phyloP scores from a whole-genome alignment of 2,329 filamentous ascomycete genomes.

The Aspergillus costaricaensis region DNA sequence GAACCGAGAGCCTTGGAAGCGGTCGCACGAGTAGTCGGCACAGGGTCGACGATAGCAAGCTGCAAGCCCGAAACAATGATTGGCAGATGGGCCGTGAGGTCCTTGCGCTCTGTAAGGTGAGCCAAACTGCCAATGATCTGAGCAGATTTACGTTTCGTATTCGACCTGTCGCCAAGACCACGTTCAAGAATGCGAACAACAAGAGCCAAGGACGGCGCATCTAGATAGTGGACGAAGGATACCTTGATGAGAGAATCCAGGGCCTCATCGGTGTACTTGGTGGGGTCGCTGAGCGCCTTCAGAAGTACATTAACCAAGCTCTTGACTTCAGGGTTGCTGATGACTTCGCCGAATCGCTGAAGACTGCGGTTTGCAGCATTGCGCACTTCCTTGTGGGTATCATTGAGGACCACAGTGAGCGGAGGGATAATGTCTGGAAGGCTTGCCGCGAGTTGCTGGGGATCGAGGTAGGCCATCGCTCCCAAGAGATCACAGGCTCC shows the following conservation, averaged over 20 bases:
- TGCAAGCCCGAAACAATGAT: constrained; percentile 90
- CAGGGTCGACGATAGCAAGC: constrained; percentile 86
- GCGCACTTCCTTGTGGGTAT: constrained; percentile 97
- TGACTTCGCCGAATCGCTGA: constrained; percentile 97
- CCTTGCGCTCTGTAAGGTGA: constrained; percentile 94
- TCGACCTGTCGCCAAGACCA: constrained; percentile 84
- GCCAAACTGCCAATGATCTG: constrained; percentile 98
- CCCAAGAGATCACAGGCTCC: constrained; percentile 94
- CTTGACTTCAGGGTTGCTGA: constrained; percentile 97
- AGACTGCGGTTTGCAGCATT: constrained; percentile 89
- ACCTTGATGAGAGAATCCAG: constrained; percentile 94
- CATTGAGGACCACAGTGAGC: constrained; percentile 88
- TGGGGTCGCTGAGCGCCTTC: constrained; percentile 95
- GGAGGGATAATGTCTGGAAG: constrained; percentile 96
- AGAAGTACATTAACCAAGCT: constrained; percentile 85
- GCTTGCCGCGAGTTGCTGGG: constrained; percentile 87
- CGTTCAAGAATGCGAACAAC: constrained; percentile 95
- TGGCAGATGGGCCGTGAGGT: constrained; percentile 85
- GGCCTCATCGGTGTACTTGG: constrained; percentile 93
- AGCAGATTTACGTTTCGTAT: constrained; percentile 92
- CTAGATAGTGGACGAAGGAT: constrained; percentile 98
- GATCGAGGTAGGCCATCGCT: constrained; percentile 97
- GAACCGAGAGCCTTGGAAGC: constrained; percentile 95
- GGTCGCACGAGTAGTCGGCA: constrained; percentile 92
- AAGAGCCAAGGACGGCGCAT: constrained; percentile 90